phyloP scores from a whole-genome alignment of 768 basidiomycete genomes.

The Kwoniella shandongensis region DNA sequence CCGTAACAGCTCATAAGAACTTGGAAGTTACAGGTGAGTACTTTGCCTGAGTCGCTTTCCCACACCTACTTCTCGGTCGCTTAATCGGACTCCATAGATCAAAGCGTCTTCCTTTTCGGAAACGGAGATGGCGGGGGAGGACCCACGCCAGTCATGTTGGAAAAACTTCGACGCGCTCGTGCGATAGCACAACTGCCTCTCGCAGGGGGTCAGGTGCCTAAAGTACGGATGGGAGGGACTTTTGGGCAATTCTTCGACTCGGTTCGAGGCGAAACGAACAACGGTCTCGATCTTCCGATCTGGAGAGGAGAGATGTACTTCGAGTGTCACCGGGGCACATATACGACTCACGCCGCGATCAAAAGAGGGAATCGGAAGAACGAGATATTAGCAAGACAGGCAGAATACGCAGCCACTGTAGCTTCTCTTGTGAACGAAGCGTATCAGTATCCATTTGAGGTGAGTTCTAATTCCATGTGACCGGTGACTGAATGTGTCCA shows the following conservation, averaged over 20 bases:
- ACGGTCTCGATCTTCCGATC: conserved; percentile 74
- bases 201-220: conserved; percentile 73
- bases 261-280: conserved; percentile 64
- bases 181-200: conserved; percentile 66
- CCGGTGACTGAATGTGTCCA: not conserved
- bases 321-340: conserved; percentile 70
- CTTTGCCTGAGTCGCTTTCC: too few species aligned
- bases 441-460: conserved; percentile 77
- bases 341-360: conserved; percentile 93
- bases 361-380: conserved; percentile 96
- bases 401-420: conserved; percentile 79
- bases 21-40: conserved; percentile 53
- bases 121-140: conserved; percentile 82
- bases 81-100: too few species aligned
- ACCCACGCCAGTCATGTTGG: conserved; percentile 69
- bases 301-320: conserved; percentile 86
- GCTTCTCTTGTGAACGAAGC: conserved; percentile 61
- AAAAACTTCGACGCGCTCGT: conserved; percentile 90
- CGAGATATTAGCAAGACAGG: conserved; percentile 86
- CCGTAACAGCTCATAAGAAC: conserved; percentile 78
- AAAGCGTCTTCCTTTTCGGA: conserved; percentile 91
- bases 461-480: conserved; percentile 10
- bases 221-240: conserved; percentile 74
- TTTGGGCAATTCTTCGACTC: conserved; percentile 88
- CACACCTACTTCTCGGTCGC: too few species aligned